Conservation (phyloP, 2,329 filamentous ascomycete species). For the Aspergillus alliaceus region DNA sequence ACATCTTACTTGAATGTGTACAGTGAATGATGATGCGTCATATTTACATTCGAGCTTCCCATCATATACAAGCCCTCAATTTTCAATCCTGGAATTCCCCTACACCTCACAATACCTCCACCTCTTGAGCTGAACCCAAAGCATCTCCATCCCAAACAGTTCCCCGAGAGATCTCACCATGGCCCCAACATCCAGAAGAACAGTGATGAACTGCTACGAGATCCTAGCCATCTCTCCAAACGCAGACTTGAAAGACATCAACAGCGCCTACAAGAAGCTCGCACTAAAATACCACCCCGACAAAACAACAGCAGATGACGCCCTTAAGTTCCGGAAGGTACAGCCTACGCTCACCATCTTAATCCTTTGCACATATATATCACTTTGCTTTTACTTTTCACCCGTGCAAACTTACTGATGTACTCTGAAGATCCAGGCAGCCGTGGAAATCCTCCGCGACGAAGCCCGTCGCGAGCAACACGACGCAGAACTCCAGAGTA, state of each 20-base stretch:
- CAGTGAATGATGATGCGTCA: not conserved
- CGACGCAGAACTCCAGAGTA: conserved; percentile 17
- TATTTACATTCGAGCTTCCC: not conserved
- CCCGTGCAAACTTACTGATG: not conserved
- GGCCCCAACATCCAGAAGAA: conserved; percentile 10
- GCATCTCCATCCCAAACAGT: not conserved
- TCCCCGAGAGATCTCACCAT: not conserved
- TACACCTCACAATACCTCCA: not conserved
- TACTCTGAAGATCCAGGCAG: conserved; percentile 31
- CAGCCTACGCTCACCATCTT: not conserved
- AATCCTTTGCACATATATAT: not conserved
- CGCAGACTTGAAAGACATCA: conserved; percentile 33
- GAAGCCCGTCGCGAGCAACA: conserved; percentile 21
- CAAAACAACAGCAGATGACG: conserved; percentile 23
- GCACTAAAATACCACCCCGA: conserved; percentile 37
- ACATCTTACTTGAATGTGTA: not conserved
- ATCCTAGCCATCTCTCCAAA: conserved; percentile 25
- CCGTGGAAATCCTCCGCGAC: conserved; percentile 36
- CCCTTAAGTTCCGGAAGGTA: conserved; percentile 26
- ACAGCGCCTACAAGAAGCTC: conserved; percentile 34
- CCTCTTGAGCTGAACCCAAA: too few relatives aligned
- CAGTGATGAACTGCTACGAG: conserved; percentile 26
- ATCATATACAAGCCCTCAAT: not conserved
- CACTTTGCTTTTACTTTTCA: not conserved
- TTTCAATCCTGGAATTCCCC: not conserved